phyloP scores from a whole-genome alignment of 768 basidiomycete species.

The Boletus coccyginus region DNA sequence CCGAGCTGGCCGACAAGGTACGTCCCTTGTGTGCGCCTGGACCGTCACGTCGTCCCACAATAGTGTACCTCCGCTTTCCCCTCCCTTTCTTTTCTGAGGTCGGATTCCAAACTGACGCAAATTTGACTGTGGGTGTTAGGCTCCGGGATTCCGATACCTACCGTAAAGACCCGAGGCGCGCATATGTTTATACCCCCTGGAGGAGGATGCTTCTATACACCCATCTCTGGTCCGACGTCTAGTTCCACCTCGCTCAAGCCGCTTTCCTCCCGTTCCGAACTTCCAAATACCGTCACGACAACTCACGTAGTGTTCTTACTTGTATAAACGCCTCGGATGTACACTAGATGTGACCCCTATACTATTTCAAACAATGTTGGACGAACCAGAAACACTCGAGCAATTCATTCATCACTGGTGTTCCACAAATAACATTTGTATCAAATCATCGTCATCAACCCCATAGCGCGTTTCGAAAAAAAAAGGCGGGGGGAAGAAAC shows the following conservation, averaged over 20 bases:
- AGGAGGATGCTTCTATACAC: too few relatives aligned
- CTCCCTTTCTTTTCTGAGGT: neutral
- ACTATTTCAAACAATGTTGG: too few relatives aligned
- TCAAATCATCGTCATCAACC: neutral
- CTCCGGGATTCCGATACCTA: conserved; percentile 60
- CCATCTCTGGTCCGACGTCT: too few relatives aligned
- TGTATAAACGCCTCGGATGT: too few relatives aligned
- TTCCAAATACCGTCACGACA: too few relatives aligned
- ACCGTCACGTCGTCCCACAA: neutral
- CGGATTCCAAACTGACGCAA: neutral
- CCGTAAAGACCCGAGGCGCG: conserved; percentile 11
- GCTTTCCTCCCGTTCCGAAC: too few relatives aligned
- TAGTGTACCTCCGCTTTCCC: too few relatives aligned
- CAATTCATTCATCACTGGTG: neutral
- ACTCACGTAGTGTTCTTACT: too few relatives aligned
- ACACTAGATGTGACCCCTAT: too few relatives aligned
- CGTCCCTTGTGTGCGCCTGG: neutral
- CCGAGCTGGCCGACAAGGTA: conserved; percentile 58
- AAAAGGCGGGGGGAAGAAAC: neutral
- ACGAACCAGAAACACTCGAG: too few relatives aligned
- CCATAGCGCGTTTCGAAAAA: neutral
- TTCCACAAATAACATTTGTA: neutral
- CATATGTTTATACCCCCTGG: too few relatives aligned
- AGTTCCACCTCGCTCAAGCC: too few relatives aligned
- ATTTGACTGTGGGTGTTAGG: conserved; percentile 33